Base-by-base conservation (phyloP, 2,329 filamentous ascomycete genomes). In the Cladosporium sp. region DNA sequence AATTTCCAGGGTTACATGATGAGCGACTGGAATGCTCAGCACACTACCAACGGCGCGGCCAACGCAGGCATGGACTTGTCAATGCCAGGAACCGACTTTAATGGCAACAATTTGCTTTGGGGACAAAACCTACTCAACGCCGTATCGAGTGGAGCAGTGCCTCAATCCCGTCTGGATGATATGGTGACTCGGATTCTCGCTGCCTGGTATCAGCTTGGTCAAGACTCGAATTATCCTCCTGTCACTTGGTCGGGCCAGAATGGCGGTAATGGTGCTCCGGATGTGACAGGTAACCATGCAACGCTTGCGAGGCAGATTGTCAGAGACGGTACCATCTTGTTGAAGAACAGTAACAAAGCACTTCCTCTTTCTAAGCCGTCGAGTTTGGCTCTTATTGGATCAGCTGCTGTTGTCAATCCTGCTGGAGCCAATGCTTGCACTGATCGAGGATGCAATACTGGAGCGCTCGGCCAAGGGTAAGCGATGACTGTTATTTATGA, bases 401-500 rank as follows among this genome's bases (percentile, higher is more conserved):
- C 70, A 22, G 68, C 71, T 49, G 68, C 70, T 51, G 68, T 64
- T 36, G 71, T 72, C 27, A 84, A 83, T 7, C 67, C 66, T 7
- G 68, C 80, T 17, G 90, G 90, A 0, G 82, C 85, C 1, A 96
- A 96, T 62, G 75, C 74, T 4, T 97, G 92, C 66, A 61, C 71
- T 5, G 89, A 96, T 64, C 82, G 89, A 39, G 85, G 80, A 42
- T 96, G 92, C 43, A 47, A 45, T 19, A 64, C 65, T 36, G 71
- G 72, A 2, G 80, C 82, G 0, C 58, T 48, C 71, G 3, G 58
- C 65, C 4, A 62, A 68, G 7, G 70, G 71, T 48, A 27, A 48
- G 24, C 34, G n/a, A n/a, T 9, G 13, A 7, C 5, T n/a, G 37
- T n/a, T 13, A 12, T 12, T n/a, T 2, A 3, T 36, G 32, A 3